Conservation (phyloP, 768 basidiomycete species). For the Mycena alexandri region DNA sequence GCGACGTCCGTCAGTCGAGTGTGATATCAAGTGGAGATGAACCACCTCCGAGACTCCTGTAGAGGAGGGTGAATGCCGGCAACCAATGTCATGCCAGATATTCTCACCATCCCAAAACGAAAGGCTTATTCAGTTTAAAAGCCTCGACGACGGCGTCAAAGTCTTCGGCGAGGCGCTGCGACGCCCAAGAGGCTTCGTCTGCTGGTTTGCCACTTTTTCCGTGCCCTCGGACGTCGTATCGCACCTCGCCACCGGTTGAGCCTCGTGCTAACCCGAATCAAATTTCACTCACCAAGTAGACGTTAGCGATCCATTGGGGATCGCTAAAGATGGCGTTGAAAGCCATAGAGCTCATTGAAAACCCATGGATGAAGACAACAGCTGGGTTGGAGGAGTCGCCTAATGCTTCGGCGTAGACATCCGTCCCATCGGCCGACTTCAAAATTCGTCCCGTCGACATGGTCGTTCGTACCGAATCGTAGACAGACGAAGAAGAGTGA, state of each 20-base stretch:
- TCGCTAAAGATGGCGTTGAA: slow-evolving; percentile 55
- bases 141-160: slow-evolving; percentile 47
- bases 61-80: background rate
- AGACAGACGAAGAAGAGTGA: background rate
- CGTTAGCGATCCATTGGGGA: slow-evolving; percentile 40
- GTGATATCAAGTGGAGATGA: background rate
- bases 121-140: slow-evolving; percentile 46
- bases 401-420: slow-evolving; percentile 53
- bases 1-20: background rate
- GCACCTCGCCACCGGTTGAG: slow-evolving; percentile 39
- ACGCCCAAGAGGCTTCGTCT: slow-evolving; percentile 43
- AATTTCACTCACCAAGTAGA: slow-evolving; percentile 44
- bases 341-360: slow-evolving; percentile 46
- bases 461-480: background rate
- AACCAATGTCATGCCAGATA: too few relatives aligned
- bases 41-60: slow-evolving; percentile 45
- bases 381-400: slow-evolving; percentile 53
- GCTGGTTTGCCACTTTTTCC: slow-evolving; percentile 47
- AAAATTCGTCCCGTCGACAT: slow-evolving; percentile 36
- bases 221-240: slow-evolving; percentile 52
- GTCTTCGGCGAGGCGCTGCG: slow-evolving; percentile 47
- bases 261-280: background rate
- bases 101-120: slow-evolving; percentile 52
- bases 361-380: slow-evolving; percentile 55
- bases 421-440: slow-evolving; percentile 54